phyloP scores from a whole-genome alignment of 2,329 filamentous ascomycete genomes.

The Aspergillus udagawae region DNA sequence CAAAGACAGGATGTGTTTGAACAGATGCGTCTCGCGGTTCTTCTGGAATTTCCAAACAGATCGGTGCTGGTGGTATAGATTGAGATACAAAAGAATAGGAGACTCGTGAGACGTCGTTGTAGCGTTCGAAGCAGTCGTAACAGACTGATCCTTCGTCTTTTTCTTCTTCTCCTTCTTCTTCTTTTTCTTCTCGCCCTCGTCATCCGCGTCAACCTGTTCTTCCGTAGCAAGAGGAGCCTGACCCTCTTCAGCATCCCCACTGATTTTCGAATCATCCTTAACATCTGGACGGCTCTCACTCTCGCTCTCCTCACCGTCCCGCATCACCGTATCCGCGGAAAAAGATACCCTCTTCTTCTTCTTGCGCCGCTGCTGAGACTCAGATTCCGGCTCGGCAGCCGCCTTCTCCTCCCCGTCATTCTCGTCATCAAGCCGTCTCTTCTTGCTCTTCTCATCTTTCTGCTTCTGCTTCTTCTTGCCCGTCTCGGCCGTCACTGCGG shows the following conservation, averaged over 20 bases:
- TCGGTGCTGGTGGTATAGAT: conserved; percentile 67
- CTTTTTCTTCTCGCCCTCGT: conserved; percentile 29
- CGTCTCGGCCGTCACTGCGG: background rate
- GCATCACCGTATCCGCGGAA: conserved; percentile 57
- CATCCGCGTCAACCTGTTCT: conserved; percentile 23
- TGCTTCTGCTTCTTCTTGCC: conserved; percentile 1
- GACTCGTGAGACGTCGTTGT: conserved; percentile 25
- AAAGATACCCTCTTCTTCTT: conserved; percentile 64
- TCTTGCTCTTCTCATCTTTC: conserved; percentile 7
- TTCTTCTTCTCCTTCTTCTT: conserved; percentile 27
- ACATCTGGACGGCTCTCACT: background rate
- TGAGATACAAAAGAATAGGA: conserved; percentile 71
- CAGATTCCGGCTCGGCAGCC: background rate
- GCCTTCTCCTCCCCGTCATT: conserved; percentile 7
- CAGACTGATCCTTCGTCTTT: conserved; percentile 14
- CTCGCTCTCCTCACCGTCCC: conserved; percentile 34
- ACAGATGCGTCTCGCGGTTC: conserved; percentile 77
- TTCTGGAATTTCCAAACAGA: conserved; percentile 94
- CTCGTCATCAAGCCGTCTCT: conserved; percentile 16
- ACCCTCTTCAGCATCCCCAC: conserved; percentile 42
- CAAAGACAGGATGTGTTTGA: conserved; percentile 75
- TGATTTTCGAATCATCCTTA: background rate
- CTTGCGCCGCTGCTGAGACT: conserved; percentile 15
- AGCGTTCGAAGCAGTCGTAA: conserved; percentile 7
- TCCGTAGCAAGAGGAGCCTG: conserved; percentile 2